Percentiles rank a stretch among this genome's conserved stretches.
These are phyloP conservation scores for Volvox carteri DNA, from an alignment of 163 green algal species.

Conservation along the genomic window DNA sequence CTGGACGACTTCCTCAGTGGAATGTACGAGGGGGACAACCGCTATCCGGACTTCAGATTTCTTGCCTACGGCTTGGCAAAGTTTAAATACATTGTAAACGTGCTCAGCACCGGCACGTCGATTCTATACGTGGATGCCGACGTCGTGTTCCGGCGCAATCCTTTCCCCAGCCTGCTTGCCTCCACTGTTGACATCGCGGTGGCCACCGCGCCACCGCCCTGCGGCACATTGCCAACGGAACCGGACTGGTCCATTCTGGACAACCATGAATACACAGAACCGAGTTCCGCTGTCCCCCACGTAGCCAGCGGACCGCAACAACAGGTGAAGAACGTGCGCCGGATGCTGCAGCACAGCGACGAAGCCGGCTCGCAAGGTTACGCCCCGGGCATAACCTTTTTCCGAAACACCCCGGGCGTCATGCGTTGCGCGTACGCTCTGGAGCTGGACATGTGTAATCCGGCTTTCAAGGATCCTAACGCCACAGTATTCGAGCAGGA, in stretches of 20 bases:
- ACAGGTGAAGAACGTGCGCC: background rate
- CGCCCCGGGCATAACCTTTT: slow-evolving; percentile 21
- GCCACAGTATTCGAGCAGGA: slow-evolving; percentile 26
- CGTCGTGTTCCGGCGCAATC: slow-evolving; percentile 36
- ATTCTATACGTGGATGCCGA: slow-evolving; percentile 49
- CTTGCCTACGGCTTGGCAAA: slow-evolving; percentile 38
- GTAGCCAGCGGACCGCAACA: background rate
- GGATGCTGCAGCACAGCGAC: background rate
- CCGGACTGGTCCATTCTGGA: background rate
- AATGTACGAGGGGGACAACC: slow-evolving; percentile 8
- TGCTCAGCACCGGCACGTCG: slow-evolving; percentile 16
- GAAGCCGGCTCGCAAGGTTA: background rate
- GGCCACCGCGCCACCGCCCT: background rate
- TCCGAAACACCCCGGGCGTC: slow-evolving; percentile 15
- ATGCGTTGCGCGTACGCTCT: slow-evolving; percentile 51
- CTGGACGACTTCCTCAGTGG: slow-evolving; percentile 9
- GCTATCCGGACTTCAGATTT: background rate
- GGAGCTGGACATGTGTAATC: slow-evolving; percentile 24
- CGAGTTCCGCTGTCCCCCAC: background rate
- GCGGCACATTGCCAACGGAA: background rate
- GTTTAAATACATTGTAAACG: slow-evolving; percentile 45
- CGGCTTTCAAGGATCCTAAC: background rate
- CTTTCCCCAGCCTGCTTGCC: slow-evolving; percentile 26
- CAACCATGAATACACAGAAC: background rate
- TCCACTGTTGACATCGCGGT: slow-evolving; percentile 5